Percentiles rank a stretch among this genome's conserved stretches.
Evolutionary conservation across 108 stramenopile genomes (phyloP).

Genomic region (Hondaea fermentalgiana): DNA sequence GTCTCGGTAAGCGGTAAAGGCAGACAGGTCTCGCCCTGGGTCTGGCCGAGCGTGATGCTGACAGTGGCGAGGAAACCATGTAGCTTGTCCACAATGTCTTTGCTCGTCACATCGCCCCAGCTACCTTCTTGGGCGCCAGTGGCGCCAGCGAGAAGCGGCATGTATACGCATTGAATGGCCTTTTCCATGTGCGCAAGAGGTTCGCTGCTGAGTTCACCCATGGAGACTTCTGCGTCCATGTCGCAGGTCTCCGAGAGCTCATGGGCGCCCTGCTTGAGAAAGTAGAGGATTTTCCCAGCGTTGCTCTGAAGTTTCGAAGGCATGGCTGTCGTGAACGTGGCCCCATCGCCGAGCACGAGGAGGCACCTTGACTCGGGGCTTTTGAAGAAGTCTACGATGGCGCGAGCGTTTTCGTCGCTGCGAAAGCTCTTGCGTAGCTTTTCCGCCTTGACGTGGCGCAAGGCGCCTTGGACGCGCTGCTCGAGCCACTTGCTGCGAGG

Average conservation of each 20-base stretch:
- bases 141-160: slow-evolving; percentile 54
- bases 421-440: neutral
- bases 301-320: neutral
- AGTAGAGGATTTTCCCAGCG: neutral
- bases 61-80: slow-evolving; percentile 66
- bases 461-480: neutral
- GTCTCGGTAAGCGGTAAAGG: slow-evolving; percentile 67
- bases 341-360: slow-evolving; percentile 5
- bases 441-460: slow-evolving; percentile 19
- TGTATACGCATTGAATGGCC: slow-evolving; percentile 60
- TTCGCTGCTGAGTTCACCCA: neutral
- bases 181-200: slow-evolving; percentile 74
- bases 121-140: slow-evolving; percentile 62
- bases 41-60: slow-evolving; percentile 73
- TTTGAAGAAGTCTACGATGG: neutral
- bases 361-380: neutral
- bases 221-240: neutral
- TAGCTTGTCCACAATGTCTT: slow-evolving; percentile 67
- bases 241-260: neutral
- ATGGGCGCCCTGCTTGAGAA: neutral
- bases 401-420: neutral
- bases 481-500: neutral
- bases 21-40: slow-evolving; percentile 73
- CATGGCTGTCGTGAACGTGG: neutral
- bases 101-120: slow-evolving; percentile 75